These are phyloP conservation scores for Calonectria pseudoturangicola DNA, from an alignment of 2,329 filamentous ascomycete species.

Conservation along the genomic window DNA sequence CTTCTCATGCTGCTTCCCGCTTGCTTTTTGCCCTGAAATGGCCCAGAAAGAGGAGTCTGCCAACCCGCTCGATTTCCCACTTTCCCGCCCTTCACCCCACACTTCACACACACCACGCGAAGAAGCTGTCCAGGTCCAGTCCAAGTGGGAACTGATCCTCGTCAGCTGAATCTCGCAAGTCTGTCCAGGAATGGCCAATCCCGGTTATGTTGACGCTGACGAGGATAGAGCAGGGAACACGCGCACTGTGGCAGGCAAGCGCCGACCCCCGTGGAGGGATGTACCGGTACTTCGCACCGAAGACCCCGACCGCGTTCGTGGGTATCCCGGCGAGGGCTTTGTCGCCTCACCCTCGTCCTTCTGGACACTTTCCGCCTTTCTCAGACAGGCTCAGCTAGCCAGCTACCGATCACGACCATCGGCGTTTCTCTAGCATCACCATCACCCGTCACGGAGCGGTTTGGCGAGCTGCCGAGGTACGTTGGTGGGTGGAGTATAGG, in stretches of 20 bases:
- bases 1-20: slow-evolving; percentile 30
- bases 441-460: slow-evolving; percentile 1
- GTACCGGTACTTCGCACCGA: slow-evolving; percentile 51
- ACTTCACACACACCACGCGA: slow-evolving; percentile 17
- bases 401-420: slow-evolving; percentile 34
- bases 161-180: slow-evolving; percentile 49
- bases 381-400: slow-evolving; percentile 21
- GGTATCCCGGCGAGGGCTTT: slow-evolving; percentile 43
- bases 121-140: slow-evolving; percentile 15
- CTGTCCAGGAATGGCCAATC: slow-evolving; percentile 45
- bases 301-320: slow-evolving; percentile 49
- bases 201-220: slow-evolving; percentile 41
- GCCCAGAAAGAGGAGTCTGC: slow-evolving; percentile 27
- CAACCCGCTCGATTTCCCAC: slow-evolving; percentile 8
- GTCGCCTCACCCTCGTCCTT: slow-evolving; percentile 38
- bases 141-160: slow-evolving; percentile 38
- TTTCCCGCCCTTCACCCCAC: slow-evolving; percentile 25
- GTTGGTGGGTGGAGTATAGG: slow-evolving; percentile 4
- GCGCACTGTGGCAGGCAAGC: slow-evolving; percentile 51
- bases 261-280: slow-evolving; percentile 23
- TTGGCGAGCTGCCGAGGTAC: slow-evolving; percentile 8
- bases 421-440: slow-evolving; percentile 39
- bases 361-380: slow-evolving; percentile 12
- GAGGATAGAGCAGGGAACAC: slow-evolving; percentile 41
- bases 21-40: slow-evolving; percentile 36